Percentiles rank a stretch among this genome's conserved stretches.
Evolutionary conservation across 345 rosid species (phyloP).

Genomic region (Ceriops tagal): DNA sequence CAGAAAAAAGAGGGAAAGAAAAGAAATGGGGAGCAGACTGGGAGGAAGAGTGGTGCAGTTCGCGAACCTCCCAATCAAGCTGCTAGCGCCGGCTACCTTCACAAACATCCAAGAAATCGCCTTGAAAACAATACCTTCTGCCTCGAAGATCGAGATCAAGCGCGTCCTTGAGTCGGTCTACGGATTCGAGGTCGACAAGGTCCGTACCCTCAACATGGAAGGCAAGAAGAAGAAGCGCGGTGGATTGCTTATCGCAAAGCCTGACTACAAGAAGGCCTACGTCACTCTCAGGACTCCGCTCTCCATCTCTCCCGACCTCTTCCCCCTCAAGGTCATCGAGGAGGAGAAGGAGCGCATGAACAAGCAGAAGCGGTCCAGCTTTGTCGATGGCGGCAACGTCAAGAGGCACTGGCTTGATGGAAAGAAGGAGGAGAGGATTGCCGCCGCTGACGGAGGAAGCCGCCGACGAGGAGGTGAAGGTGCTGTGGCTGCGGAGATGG

Average conservation of each 20-base stretch:
- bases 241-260: conserved; percentile 64
- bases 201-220: conserved; percentile 89
- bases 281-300: conserved; percentile 59
- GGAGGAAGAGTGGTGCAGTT: conserved; percentile 78
- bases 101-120: conserved; percentile 68
- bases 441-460: conserved; percentile 21
- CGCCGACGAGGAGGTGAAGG: not conserved
- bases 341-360: conserved; percentile 60
- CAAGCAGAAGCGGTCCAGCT: conserved; percentile 50
- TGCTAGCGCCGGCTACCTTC: conserved; percentile 58
- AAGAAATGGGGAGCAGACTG: conserved; percentile 62
- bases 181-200: conserved; percentile 83
- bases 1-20: not conserved
- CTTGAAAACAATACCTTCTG: conserved; percentile 76
- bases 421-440: conserved; percentile 30
- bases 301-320: conserved; percentile 62
- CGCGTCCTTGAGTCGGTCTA: conserved; percentile 88
- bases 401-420: conserved; percentile 84
- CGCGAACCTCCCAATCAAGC: conserved; percentile 81
- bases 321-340: conserved; percentile 48
- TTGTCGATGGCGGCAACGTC: conserved; percentile 65
- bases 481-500: conserved; percentile 5
- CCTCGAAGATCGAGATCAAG: conserved; percentile 92
- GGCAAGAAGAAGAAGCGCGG: conserved; percentile 90
- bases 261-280: conserved; percentile 93